Conservation (phyloP, 768 basidiomycete genomes). For the Tylopilus felleus region DNA sequence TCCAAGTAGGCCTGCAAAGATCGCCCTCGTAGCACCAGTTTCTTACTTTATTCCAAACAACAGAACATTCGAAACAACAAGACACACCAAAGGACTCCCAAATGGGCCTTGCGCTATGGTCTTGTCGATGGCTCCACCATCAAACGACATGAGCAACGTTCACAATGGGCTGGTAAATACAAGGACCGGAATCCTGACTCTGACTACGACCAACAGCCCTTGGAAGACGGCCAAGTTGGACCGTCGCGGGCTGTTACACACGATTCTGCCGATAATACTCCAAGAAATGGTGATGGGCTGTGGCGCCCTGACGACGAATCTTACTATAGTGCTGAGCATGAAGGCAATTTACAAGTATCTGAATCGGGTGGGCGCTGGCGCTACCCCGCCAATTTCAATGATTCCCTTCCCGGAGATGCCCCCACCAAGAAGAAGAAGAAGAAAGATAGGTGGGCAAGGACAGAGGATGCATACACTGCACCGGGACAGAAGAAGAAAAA, state of each 20-base stretch:
- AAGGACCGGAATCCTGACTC: slow-evolving; percentile 74
- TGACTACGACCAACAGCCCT: slow-evolving; percentile 62
- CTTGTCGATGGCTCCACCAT: slow-evolving; percentile 80
- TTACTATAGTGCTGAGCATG: slow-evolving; percentile 52
- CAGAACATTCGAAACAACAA: slow-evolving; percentile 97
- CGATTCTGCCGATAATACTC: slow-evolving; percentile 5
- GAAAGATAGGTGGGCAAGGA: slow-evolving; percentile 83
- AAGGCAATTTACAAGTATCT: slow-evolving; percentile 37
- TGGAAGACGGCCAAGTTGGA: slow-evolving; percentile 77
- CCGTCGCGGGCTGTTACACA: slow-evolving; percentile 12
- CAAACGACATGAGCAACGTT: slow-evolving; percentile 72
- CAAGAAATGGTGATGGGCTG: slow-evolving; percentile 45
- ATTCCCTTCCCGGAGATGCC: slow-evolving; percentile 40
- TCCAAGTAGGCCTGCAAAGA: slow-evolving; percentile 51
- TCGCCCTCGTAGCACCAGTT: background rate
- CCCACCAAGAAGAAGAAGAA: slow-evolving; percentile 58
- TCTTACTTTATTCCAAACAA: slow-evolving; percentile 6
- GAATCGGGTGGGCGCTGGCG: slow-evolving; percentile 60
- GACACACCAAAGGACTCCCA: slow-evolving; percentile 87
- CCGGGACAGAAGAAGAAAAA: slow-evolving; percentile 53
- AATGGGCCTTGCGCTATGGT: slow-evolving; percentile 90
- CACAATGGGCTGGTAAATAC: slow-evolving; percentile 85
- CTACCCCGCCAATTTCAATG: slow-evolving; percentile 83
- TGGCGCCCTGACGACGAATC: slow-evolving; percentile 77
- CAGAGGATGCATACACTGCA: slow-evolving; percentile 73